Evolutionary conservation across 2,329 filamentous ascomycete genomes (phyloP).

Genomic region (Anisogramma anomala): DNA sequence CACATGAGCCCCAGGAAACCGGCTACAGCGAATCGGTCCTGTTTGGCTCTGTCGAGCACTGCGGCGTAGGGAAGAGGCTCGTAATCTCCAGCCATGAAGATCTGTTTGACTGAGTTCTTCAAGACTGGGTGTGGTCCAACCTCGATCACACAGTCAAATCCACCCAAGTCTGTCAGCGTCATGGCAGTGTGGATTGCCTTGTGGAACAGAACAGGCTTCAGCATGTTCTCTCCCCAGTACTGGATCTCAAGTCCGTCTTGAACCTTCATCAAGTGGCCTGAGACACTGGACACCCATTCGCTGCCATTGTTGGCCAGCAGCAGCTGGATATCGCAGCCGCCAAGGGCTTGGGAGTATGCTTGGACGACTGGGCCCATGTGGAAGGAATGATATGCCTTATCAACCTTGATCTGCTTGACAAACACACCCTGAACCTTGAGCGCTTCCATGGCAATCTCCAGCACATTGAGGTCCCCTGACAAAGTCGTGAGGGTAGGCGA

Average conservation of each 20-base stretch:
- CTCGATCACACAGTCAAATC: slow-evolving; percentile 30
- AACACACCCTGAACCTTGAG: slow-evolving; percentile 22
- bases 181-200: slow-evolving; percentile 24
- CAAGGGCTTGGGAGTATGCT: slow-evolving; percentile 24
- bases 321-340: slow-evolving; percentile 16
- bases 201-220: slow-evolving; percentile 31
- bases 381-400: slow-evolving; percentile 38
- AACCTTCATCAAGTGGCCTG: slow-evolving; percentile 16
- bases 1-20: slow-evolving; percentile 26
- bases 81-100: slow-evolving; percentile 18
- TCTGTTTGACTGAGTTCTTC: slow-evolving; percentile 28
- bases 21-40: slow-evolving; percentile 22
- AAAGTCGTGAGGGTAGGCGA: slow-evolving; percentile 24
- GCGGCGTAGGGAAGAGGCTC: slow-evolving; percentile 22
- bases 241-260: slow-evolving; percentile 13
- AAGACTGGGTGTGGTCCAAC: slow-evolving; percentile 35
- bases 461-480: slow-evolving; percentile 24
- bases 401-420: slow-evolving; percentile 27
- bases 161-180: slow-evolving; percentile 17
- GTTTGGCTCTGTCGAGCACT: slow-evolving; percentile 21
- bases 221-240: slow-evolving; percentile 37
- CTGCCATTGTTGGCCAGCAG: slow-evolving; percentile 17
- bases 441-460: slow-evolving; percentile 17
- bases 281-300: slow-evolving; percentile 31
- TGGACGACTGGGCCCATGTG: slow-evolving; percentile 31